A percentile compares a stretch with the other conserved stretches of the same genome.
These are phyloP conservation scores for Adansonia madagascariensis DNA, from an alignment of 441 rosid species.

Conservation along the genomic window DNA sequence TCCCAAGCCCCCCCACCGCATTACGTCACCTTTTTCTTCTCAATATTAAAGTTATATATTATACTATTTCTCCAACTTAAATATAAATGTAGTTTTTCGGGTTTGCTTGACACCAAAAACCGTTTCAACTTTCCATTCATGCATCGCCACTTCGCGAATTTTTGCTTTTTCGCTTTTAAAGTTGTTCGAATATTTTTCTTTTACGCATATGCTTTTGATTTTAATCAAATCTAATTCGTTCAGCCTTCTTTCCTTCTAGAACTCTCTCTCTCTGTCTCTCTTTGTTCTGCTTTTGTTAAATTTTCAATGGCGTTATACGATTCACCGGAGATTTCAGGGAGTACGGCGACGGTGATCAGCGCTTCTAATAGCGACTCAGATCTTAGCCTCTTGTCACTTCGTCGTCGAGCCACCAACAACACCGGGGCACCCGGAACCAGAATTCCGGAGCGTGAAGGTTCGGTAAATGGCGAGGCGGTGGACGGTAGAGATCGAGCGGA, in stretches of 20 bases:
- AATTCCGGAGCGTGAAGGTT: background rate
- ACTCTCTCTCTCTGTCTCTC: conserved; percentile 5
- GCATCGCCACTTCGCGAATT: conserved; percentile 23
- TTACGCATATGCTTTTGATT: background rate
- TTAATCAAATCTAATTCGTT: background rate
- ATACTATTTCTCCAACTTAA: no score
- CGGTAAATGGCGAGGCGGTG: conserved; percentile 10
- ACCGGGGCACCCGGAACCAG: background rate
- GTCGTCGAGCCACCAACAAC: conserved; percentile 3
- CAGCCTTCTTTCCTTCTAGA: conserved; percentile 4
- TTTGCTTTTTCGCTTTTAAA: background rate
- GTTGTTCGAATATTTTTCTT: background rate
- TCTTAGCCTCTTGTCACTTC: background rate
- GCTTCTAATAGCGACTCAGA: conserved; percentile 26
- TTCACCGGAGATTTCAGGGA: conserved; percentile 38
- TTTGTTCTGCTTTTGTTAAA: conserved; percentile 22
- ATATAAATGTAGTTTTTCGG: background rate
- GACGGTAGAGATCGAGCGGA: conserved; percentile 22
- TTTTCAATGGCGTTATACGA: conserved; percentile 48
- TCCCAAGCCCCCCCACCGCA: background rate
- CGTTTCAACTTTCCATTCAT: conserved; percentile 13
- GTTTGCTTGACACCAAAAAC: background rate
- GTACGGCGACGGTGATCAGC: conserved; percentile 28
- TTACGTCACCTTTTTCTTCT: background rate
- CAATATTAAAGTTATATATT: background rate